Percentiles rank a stretch among this genome's conserved stretches.
Conservation (phyloP, 495 filamentous ascomycete genomes). For the Aspergillus cristatus region DNA sequence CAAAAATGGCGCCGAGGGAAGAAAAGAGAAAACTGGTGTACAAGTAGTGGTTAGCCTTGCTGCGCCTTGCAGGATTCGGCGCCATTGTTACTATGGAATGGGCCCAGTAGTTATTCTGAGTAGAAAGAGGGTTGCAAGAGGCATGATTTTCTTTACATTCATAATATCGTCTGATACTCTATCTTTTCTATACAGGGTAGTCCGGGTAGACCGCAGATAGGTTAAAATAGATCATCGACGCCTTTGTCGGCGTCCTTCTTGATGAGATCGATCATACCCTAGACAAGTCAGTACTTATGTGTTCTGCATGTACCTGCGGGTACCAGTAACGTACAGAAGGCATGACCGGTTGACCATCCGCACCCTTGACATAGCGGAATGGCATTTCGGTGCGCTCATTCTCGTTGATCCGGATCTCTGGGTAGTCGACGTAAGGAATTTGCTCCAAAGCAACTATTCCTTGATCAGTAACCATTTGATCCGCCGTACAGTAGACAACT, state of each 20-base stretch:
- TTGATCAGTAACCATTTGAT: conserved; percentile 12
- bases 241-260: conserved; percentile 88
- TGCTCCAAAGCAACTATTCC: conserved; percentile 59
- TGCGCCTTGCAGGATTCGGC: no score
- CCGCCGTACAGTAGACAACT: neutral
- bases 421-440: conserved; percentile 75
- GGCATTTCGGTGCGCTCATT: conserved; percentile 95
- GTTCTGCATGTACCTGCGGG: neutral
- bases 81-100: no score
- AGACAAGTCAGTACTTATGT: neutral
- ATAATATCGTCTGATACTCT: no score
- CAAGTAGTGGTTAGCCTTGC: no score
- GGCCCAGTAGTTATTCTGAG: no score
- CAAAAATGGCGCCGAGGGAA: no score
- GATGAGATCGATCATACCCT: conserved; percentile 94
- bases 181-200: no score
- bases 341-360: conserved; percentile 75
- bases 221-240: conserved; percentile 82
- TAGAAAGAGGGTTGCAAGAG: no score
- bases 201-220: no score
- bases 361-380: conserved; percentile 81
- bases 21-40: no score
- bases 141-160: no score
- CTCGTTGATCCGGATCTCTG: conserved; percentile 79
- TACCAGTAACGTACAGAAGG: conserved; percentile 57